These are phyloP conservation scores for Fonsecaea pedrosoi DNA, from an alignment of 2,329 filamentous ascomycete genomes.

Conservation along the genomic window DNA sequence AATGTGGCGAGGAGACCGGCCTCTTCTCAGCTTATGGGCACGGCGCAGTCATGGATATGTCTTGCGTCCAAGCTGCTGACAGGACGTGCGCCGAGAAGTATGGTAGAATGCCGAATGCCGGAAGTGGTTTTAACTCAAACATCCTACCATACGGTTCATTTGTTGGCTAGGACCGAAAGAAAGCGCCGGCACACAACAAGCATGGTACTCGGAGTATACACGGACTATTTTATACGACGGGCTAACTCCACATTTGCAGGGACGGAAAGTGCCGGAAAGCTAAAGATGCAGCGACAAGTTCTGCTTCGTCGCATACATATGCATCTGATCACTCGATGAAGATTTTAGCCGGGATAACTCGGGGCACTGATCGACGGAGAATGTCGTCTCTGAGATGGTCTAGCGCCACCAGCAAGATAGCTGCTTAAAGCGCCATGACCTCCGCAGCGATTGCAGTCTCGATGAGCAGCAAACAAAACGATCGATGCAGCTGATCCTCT, in stretches of 20 bases:
- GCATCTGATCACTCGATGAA: slow-evolving; percentile 3
- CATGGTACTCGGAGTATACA: background rate
- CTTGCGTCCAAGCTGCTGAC: background rate
- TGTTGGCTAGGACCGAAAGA: background rate
- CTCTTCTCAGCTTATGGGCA: slow-evolving; percentile 17
- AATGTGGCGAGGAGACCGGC: background rate
- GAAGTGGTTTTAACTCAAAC: background rate
- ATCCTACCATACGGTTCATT: background rate
- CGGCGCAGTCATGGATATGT: background rate
- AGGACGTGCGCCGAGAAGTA: background rate
- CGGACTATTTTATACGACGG: background rate
- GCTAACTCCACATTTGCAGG: background rate
- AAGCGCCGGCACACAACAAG: background rate
- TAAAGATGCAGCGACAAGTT: background rate
- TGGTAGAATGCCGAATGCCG: background rate
- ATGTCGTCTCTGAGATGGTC: background rate
- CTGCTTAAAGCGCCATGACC: background rate
- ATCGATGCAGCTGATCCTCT: background rate
- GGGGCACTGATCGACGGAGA: slow-evolving; percentile 1
- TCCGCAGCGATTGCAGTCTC: background rate
- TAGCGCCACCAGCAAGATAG: background rate
- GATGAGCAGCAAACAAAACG: background rate
- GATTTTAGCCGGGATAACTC: slow-evolving; percentile 4
- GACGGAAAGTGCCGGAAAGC: slow-evolving; percentile 5
- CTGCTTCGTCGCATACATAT: background rate